Conservation (phyloP, 139 green algal species). For the Tetradesmus obliquus region DNA sequence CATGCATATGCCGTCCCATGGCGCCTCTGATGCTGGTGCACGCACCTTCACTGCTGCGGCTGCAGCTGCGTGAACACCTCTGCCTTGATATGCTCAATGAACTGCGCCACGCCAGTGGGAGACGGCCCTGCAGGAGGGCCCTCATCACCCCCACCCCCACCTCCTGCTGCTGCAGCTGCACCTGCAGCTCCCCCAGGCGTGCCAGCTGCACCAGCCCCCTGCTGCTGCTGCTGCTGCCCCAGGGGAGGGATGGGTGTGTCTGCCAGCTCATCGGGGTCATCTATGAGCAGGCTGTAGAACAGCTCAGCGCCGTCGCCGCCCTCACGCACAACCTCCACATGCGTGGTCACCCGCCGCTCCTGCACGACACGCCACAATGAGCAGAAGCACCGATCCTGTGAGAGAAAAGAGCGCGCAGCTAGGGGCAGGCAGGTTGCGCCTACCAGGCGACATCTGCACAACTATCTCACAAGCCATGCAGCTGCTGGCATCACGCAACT, state of each 20-base stretch:
- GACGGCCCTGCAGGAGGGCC: neutral
- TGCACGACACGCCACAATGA: neutral
- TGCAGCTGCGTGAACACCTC: slow-evolving; percentile 59
- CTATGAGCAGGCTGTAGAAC: slow-evolving; percentile 80
- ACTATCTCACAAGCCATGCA: neutral
- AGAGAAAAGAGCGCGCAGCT: neutral
- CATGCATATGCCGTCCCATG: no score
- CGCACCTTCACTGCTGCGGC: slow-evolving; percentile 17
- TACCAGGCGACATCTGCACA: neutral
- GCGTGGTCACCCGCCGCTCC: slow-evolving; percentile 75
- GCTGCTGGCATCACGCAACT: slow-evolving; percentile 31
- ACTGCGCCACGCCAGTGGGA: slow-evolving; percentile 58
- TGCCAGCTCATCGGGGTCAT: slow-evolving; percentile 68
- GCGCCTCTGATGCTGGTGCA: neutral
- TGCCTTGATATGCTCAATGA: slow-evolving; percentile 60
- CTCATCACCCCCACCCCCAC: neutral
- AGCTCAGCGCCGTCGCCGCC: slow-evolving; percentile 61
- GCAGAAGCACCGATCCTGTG: neutral
- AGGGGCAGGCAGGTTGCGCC: slow-evolving; percentile 38
- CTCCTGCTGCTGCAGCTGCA: neutral
- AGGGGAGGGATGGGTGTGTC: slow-evolving; percentile 27
- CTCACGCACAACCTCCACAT: slow-evolving; percentile 73
- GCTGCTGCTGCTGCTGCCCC: slow-evolving; percentile 35
- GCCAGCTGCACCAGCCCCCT: neutral
- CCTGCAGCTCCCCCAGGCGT: neutral